Percentiles rank a stretch among this genome's conserved stretches.
These are phyloP conservation scores for Colletotrichum echinochloae DNA, from an alignment of 2,329 filamentous ascomycete genomes.

Conservation along the genomic window DNA sequence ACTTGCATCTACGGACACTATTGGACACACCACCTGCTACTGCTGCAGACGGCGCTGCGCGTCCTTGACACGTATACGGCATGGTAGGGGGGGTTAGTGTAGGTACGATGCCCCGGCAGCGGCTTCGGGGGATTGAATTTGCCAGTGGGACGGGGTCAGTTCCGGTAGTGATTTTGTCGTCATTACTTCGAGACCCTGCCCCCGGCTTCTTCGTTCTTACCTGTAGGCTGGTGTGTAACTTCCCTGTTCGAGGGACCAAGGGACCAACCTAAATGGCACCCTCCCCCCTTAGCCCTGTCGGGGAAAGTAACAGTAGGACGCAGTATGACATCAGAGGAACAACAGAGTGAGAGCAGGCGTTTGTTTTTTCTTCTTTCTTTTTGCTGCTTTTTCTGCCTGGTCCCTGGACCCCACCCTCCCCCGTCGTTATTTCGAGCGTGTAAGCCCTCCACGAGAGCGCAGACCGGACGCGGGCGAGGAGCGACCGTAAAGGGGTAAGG, in stretches of 20 bases:
- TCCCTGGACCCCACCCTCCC: background rate
- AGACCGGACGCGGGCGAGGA: no score
- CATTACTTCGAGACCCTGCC: slow-evolving; percentile 5
- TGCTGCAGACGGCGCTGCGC: background rate
- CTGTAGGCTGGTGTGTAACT: background rate
- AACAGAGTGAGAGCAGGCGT: slow-evolving; percentile 1
- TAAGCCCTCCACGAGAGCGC: background rate
- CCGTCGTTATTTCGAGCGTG: background rate
- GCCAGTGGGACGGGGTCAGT: slow-evolving; percentile 18
- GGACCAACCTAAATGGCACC: slow-evolving; percentile 22
- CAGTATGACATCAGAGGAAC: slow-evolving; percentile 39
- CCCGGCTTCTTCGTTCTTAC: background rate
- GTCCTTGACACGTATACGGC: background rate
- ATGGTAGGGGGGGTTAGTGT: background rate
- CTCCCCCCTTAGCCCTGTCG: slow-evolving; percentile 14
- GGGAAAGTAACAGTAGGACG: slow-evolving; percentile 5
- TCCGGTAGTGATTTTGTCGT: slow-evolving; percentile 18
- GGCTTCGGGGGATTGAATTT: background rate
- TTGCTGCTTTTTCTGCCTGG: background rate
- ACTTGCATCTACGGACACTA: no score
- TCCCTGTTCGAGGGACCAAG: slow-evolving; percentile 6
- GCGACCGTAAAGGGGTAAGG: background rate
- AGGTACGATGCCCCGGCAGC: background rate
- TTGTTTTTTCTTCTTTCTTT: no score
- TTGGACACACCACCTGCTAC: no score